A percentile compares a stretch with the other conserved stretches of the same genome.
These are phyloP conservation scores for Pythium brassicae DNA, from an alignment of 352 stramenopile species.

Conservation along the genomic window DNA sequence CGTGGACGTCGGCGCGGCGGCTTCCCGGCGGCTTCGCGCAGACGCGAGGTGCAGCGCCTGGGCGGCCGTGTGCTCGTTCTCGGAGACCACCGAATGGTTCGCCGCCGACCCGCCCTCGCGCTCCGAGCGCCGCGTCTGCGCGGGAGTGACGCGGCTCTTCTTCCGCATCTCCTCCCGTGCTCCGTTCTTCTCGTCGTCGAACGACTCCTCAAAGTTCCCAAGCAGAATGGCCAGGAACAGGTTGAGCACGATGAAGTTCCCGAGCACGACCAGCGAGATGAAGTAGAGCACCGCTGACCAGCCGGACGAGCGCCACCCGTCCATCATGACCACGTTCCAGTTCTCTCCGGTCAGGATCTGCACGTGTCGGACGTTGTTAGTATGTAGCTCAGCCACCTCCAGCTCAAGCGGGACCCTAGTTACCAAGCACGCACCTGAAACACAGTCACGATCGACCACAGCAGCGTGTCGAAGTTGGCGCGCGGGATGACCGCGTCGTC, in stretches of 20 bases:
- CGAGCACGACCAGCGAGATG: constrained; percentile 79
- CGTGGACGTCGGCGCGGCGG: constrained; percentile 11
- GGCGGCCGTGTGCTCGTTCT: constrained; percentile 4
- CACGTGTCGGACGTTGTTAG: constrained; percentile 16
- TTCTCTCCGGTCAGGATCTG: constrained; percentile 91
- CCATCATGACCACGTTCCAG: constrained; percentile 90
- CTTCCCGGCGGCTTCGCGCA: constrained; percentile 19
- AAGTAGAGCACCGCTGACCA: constrained; percentile 73
- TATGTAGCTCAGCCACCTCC: background rate
- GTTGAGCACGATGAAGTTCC: constrained; percentile 90
- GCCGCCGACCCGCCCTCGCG: background rate
- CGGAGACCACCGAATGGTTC: constrained; percentile 1
- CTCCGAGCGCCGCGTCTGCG: constrained; percentile 13
- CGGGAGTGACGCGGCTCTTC: constrained; percentile 21
- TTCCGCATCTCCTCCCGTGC: constrained; percentile 34
- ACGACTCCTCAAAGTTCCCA: constrained; percentile 79
- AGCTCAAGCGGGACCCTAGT: background rate
- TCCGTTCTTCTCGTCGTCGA: constrained; percentile 42
- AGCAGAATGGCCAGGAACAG: constrained; percentile 92
- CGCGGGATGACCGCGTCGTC: constrained; percentile 34
- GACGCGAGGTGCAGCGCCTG: constrained; percentile 4
- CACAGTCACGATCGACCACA: constrained; percentile 67
- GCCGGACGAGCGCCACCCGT: constrained; percentile 70
- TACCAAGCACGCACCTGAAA: constrained; percentile 37
- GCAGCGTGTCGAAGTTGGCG: constrained; percentile 64